These are phyloP conservation scores for Colletotrichum salicis DNA, from an alignment of 2,329 filamentous ascomycete species.

Conservation along the genomic window DNA sequence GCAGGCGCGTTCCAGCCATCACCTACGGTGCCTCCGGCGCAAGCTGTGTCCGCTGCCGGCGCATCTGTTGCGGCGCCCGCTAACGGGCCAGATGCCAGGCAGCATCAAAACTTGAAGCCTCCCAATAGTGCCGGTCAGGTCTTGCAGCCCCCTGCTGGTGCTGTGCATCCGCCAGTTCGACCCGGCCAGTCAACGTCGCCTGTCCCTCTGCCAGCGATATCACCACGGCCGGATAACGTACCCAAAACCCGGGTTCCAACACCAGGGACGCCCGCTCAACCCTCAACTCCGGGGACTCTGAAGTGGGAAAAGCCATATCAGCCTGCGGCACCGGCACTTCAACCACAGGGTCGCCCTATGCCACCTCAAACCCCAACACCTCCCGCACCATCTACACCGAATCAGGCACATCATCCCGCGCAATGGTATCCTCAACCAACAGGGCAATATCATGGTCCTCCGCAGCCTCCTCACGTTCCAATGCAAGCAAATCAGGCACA, in stretches of 20 bases:
- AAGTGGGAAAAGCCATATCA: conserved; percentile 57
- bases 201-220: conserved; percentile 41
- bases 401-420: conserved; percentile 36
- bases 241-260: conserved; percentile 46
- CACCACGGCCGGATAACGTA: conserved; percentile 47
- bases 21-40: conserved; percentile 18
- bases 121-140: conserved; percentile 44
- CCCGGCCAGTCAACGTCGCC: conserved; percentile 34
- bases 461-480: conserved; percentile 19
- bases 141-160: conserved; percentile 50
- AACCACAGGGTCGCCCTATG: conserved; percentile 37
- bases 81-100: conserved; percentile 39
- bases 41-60: conserved; percentile 4
- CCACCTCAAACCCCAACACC: conserved; percentile 16
- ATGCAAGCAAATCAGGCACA: conserved; percentile 32
- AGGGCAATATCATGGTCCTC: conserved; percentile 30
- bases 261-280: conserved; percentile 40
- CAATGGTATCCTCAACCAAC: conserved; percentile 34
- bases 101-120: conserved; percentile 49
- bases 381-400: conserved; percentile 23
- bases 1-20: conserved; percentile 24
- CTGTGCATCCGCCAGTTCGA: conserved; percentile 44
- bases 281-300: conserved; percentile 41
- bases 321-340: conserved; percentile 44
- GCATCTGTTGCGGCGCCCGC: conserved; percentile 30